phyloP scores from a whole-genome alignment of 371 early-diverging fungal species.

The Dichotomocladium elegans region DNA sequence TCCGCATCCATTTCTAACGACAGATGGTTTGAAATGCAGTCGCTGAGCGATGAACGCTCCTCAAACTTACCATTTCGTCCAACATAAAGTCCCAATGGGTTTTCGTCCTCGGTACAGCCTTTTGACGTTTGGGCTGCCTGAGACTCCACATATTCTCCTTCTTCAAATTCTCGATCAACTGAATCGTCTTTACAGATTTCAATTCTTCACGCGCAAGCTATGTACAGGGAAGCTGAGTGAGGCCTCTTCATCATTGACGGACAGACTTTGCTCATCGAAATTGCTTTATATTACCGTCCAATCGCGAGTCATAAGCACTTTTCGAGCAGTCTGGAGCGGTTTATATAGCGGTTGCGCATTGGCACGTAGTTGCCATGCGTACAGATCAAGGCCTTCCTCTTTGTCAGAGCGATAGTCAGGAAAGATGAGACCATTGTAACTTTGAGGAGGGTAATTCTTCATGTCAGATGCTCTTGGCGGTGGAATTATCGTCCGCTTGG shows the following conservation, averaged over 20 bases:
- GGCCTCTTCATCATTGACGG: not conserved
- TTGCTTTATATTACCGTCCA: too few species aligned
- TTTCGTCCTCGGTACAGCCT: slow-evolving; percentile 67
- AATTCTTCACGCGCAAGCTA: slow-evolving; percentile 83
- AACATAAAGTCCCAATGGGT: slow-evolving; percentile 87
- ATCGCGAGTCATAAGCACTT: slow-evolving; percentile 73
- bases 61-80: slow-evolving; percentile 73
- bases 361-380: slow-evolving; percentile 75
- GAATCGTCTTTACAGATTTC: slow-evolving; percentile 67
- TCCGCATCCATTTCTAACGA: slow-evolving; percentile 73
- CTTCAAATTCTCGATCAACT: slow-evolving; percentile 79
- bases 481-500: slow-evolving; percentile 26
- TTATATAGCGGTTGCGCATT: slow-evolving; percentile 69
- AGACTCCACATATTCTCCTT: slow-evolving; percentile 76
- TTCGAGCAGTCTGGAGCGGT: slow-evolving; percentile 66
- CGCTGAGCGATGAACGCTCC: not conserved
- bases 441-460: slow-evolving; percentile 29
- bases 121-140: slow-evolving; percentile 73
- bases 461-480: slow-evolving; percentile 19
- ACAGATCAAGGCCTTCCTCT: slow-evolving; percentile 48
- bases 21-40: not conserved
- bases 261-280: not conserved
- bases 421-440: slow-evolving; percentile 40
- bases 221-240: not conserved
- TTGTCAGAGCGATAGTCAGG: slow-evolving; percentile 31